Evolutionary conservation across 1,139 yeast genomes (phyloP).

Genomic region (Lodderomyces theae): DNA sequence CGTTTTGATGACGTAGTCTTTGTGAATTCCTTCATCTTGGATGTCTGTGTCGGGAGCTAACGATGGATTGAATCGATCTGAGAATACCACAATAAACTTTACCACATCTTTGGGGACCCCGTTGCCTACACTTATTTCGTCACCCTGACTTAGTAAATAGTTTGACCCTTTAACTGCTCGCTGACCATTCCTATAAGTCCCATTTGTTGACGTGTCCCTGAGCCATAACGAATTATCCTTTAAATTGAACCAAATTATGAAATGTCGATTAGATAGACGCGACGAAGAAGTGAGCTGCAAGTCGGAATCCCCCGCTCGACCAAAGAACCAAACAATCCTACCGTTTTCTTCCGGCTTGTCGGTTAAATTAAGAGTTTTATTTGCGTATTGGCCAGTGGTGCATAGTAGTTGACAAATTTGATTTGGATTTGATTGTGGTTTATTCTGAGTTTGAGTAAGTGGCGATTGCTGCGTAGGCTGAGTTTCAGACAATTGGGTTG

Average conservation of each 20-base stretch:
- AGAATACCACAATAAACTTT: conserved; percentile 66
- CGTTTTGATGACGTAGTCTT: conserved; percentile 73
- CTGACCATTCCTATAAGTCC: conserved; percentile 78
- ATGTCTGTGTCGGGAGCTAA: conserved; percentile 20
- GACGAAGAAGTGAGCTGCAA: conserved; percentile 57
- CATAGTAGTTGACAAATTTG: conserved; percentile 56
- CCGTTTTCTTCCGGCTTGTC: conserved; percentile 25
- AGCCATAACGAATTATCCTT: conserved; percentile 58
- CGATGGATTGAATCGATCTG: conserved; percentile 40
- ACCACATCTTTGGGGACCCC: conserved; percentile 80
- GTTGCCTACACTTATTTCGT: conserved; percentile 85
- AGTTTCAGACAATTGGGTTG: conserved; percentile 37
- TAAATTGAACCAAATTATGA: conserved; percentile 61
- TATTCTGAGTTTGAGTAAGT: conserved; percentile 45
- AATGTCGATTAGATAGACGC: conserved; percentile 76
- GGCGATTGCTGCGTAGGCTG: conserved; percentile 66
- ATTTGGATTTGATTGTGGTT: conserved; percentile 40
- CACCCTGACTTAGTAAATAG: conserved; percentile 85
- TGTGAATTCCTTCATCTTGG: conserved; percentile 53
- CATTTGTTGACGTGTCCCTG: conserved; percentile 80
- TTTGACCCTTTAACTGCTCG: conserved; percentile 77
- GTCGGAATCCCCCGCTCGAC: conserved; percentile 72
- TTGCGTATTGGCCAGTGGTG: conserved; percentile 58
- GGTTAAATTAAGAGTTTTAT: conserved; percentile 33
- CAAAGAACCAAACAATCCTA: conserved; percentile 68